Conservation (phyloP, 495 filamentous ascomycete genomes). For the Halenospora varia region DNA sequence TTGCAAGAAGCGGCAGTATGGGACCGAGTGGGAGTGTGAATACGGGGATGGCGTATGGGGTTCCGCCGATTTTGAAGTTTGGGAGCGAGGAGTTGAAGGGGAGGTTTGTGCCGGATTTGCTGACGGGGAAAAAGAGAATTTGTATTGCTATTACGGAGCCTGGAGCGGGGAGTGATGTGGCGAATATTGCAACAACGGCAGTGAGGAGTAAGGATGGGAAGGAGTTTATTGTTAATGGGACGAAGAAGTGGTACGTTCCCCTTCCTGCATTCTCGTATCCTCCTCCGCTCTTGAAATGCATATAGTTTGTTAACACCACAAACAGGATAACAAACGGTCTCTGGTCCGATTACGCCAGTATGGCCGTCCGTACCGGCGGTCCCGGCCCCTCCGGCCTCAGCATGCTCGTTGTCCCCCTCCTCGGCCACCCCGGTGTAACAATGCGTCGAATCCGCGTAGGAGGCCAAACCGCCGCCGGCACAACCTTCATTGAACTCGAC, state of each 20-base stretch:
- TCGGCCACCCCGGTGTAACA: conserved; percentile 55
- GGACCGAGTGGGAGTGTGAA: conserved; percentile 58
- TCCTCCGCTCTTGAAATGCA: too few relatives aligned
- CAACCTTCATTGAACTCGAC: conserved; percentile 73
- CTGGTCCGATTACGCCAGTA: conserved; percentile 67
- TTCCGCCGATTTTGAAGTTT: conserved; percentile 68
- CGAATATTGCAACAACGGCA: conserved; percentile 65
- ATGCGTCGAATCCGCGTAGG: conserved; percentile 61
- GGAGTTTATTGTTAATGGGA: conserved; percentile 68
- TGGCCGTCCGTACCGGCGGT: conserved; percentile 75
- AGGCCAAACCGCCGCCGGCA: conserved; percentile 59
- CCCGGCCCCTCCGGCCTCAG: conserved; percentile 58
- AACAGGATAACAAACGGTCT: conserved; percentile 66
- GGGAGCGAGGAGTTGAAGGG: conserved; percentile 57
- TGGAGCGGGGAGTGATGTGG: conserved; percentile 66
- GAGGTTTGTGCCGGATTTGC: conserved; percentile 57
- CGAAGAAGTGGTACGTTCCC: conserved; percentile 65
- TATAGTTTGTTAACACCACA: conserved; percentile 26
- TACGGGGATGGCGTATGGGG: conserved; percentile 65
- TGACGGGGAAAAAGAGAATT: conserved; percentile 59
- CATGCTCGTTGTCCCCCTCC: conserved; percentile 63
- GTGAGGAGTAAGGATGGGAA: conserved; percentile 57
- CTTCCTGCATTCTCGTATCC: too few relatives aligned
- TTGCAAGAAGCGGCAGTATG: conserved; percentile 59
- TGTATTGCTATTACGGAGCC: conserved; percentile 83